Evolutionary conservation across 208 protist species (phyloP).

Genomic region (Porcisia deanei): DNA sequence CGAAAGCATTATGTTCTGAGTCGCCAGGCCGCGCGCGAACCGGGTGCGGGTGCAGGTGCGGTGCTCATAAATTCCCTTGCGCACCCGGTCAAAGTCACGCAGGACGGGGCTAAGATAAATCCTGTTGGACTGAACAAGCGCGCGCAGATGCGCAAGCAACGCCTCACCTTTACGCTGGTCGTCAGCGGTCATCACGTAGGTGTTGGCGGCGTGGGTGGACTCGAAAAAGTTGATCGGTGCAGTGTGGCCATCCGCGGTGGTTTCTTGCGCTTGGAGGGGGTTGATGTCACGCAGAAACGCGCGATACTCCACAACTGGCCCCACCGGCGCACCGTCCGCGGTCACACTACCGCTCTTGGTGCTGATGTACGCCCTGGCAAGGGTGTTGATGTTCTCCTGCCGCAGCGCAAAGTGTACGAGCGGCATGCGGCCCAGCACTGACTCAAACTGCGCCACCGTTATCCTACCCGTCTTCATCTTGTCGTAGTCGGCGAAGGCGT

Average conservation of each 20-base stretch:
- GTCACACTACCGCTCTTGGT: constrained; percentile 1
- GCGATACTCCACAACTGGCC: constrained; percentile 63
- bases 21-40: constrained; percentile 81
- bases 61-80: constrained; percentile 84
- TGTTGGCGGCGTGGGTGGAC: constrained; percentile 50
- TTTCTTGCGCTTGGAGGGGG: constrained; percentile 31
- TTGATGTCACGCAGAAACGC: constrained; percentile 74
- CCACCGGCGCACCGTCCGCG: background rate
- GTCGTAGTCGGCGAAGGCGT: constrained; percentile 85
- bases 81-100: constrained; percentile 88
- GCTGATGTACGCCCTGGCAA: constrained; percentile 67
- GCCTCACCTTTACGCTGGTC: constrained; percentile 36
- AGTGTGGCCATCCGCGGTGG: constrained; percentile 13
- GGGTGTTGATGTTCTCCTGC: constrained; percentile 52
- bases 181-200: constrained; percentile 33
- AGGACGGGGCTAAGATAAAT: constrained; percentile 84
- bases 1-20: constrained; percentile 83
- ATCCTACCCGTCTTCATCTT: constrained; percentile 79
- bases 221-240: constrained; percentile 58
- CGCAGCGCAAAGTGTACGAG: constrained; percentile 82
- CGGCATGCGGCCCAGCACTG: constrained; percentile 71
- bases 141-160: constrained; percentile 62
- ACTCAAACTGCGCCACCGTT: constrained; percentile 77
- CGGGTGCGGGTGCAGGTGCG: constrained; percentile 80
- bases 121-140: constrained; percentile 62